Evolutionary conservation across 192 early-diverging fungal species (phyloP).

Genomic region (Backusella sp.): DNA sequence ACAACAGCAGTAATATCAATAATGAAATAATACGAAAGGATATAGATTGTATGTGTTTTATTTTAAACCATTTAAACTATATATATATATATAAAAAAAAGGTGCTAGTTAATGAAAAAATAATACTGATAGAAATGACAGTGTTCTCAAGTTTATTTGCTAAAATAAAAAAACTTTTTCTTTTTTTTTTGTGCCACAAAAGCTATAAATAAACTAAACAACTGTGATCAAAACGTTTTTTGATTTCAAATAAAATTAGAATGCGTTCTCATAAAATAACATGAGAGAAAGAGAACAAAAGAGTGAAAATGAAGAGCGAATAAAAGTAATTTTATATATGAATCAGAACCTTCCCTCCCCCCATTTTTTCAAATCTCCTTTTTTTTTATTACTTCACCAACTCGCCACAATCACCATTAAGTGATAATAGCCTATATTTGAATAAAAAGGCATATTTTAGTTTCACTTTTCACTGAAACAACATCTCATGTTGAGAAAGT

Average conservation of each 20-base stretch:
- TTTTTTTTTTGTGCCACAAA: background rate
- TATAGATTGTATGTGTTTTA: background rate
- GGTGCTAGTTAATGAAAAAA: background rate
- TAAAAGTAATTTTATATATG: background rate
- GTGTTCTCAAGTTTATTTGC: background rate
- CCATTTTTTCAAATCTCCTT: background rate
- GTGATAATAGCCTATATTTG: background rate
- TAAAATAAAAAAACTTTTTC: background rate
- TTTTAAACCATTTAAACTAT: background rate
- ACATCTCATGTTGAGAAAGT: background rate
- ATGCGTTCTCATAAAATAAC: background rate
- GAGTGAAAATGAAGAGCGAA: background rate
- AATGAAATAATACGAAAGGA: background rate
- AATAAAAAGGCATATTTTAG: background rate
- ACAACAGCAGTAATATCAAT: background rate
- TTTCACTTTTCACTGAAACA: background rate
- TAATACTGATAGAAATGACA: background rate
- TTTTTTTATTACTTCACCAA: background rate
- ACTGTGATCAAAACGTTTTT: constrained; percentile 1
- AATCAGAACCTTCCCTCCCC: background rate
- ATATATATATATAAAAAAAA: background rate
- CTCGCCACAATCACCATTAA: background rate
- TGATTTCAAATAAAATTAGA: background rate
- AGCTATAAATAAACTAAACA: background rate
- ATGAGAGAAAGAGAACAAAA: background rate